A percentile compares a stretch with the other conserved stretches of the same genome.
phyloP scores from a whole-genome alignment of 192 early-diverging fungal species.

The Bifiguratus adelaidae region DNA sequence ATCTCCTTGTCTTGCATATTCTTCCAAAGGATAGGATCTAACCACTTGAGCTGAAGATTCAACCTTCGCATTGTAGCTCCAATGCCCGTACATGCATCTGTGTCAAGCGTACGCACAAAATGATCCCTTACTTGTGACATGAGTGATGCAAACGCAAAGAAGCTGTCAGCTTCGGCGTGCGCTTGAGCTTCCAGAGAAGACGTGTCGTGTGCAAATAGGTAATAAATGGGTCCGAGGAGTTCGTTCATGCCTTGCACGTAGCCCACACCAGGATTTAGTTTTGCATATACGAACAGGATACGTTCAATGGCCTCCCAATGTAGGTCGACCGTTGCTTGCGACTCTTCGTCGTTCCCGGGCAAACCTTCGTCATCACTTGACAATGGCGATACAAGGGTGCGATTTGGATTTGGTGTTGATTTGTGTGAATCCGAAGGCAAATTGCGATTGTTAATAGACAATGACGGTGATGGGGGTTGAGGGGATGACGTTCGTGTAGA shows the following conservation, averaged over 20 bases:
- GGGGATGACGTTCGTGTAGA: neutral
- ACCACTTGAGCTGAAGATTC: conserved; percentile 34
- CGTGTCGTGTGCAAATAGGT: conserved; percentile 48
- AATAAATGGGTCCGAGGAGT: conserved; percentile 70
- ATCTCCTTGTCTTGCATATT: conserved; percentile 52
- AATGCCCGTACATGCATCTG: conserved; percentile 41
- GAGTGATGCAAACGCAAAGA: conserved; percentile 61
- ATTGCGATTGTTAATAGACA: neutral
- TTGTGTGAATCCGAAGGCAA: no score
- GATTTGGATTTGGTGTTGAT: no score
- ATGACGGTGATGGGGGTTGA: neutral
- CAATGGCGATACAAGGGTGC: conserved; percentile 3
- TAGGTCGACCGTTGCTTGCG: conserved; percentile 36
- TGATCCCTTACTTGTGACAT: conserved; percentile 70
- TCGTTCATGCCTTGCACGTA: conserved; percentile 92
- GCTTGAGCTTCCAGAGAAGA: conserved; percentile 20
- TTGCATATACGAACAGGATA: conserved; percentile 68
- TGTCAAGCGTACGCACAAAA: conserved; percentile 66
- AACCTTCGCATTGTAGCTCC: conserved; percentile 49
- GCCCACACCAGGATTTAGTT: conserved; percentile 68
- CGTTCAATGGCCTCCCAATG: conserved; percentile 76
- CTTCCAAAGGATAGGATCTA: conserved; percentile 47
- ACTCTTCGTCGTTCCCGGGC: neutral
- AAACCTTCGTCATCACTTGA: neutral
- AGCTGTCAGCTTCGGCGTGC: conserved; percentile 71